Conservation (phyloP, 2,329 filamentous ascomycete species). For the Botryotinia narcissicola region DNA sequence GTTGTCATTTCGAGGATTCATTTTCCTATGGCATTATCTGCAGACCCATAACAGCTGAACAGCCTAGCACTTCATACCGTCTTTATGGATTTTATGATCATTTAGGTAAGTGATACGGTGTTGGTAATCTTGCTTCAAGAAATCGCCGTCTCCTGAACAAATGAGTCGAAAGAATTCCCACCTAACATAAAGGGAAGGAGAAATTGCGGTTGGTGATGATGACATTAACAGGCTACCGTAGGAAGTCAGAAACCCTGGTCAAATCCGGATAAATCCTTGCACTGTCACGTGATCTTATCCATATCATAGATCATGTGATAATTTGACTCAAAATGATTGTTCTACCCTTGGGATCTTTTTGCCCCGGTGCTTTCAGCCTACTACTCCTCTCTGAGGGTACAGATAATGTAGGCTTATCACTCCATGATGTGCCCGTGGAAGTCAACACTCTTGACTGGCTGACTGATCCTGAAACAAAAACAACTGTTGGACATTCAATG, state of each 20-base stretch:
- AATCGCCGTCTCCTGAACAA: not conserved
- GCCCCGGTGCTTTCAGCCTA: not conserved
- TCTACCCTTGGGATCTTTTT: not conserved
- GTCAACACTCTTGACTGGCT: not conserved
- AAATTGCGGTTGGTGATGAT: not conserved
- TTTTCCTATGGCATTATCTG: not conserved
- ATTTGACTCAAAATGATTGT: not conserved
- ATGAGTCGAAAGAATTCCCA: not conserved
- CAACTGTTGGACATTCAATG: not conserved
- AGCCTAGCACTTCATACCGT: conserved; percentile 1
- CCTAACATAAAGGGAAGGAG: not conserved
- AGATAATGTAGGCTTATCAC: not conserved
- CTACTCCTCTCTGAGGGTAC: not conserved
- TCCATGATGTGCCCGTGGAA: not conserved
- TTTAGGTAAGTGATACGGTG: not conserved
- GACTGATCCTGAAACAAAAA: not conserved
- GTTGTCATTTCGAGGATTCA: not conserved
- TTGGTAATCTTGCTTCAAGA: not conserved
- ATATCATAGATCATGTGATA: not conserved
- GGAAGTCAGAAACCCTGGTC: not conserved
- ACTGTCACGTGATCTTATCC: not conserved
- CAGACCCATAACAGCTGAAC: not conserved
- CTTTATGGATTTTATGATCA: not conserved
- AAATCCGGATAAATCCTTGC: not conserved
- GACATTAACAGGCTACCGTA: not conserved